A percentile compares a stretch with the other conserved stretches of the same genome.
phyloP scores from a whole-genome alignment of 805 yeast genomes.

The Tanozyma kutaoensis region DNA sequence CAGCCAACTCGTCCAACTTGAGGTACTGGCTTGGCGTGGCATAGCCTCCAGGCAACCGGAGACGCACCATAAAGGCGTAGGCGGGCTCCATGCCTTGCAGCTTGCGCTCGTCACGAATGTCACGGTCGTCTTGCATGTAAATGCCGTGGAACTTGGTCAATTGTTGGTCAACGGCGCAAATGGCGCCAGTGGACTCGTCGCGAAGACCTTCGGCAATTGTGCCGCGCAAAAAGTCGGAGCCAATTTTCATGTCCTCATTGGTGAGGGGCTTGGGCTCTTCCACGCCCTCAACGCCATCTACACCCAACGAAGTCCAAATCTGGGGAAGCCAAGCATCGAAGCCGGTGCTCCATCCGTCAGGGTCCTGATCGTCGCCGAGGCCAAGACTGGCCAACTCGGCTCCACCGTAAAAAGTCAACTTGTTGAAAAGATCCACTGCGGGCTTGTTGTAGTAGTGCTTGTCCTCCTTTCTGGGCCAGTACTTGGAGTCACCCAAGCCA shows the following conservation, averaged over 20 bases:
- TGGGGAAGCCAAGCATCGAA: constrained; percentile 75
- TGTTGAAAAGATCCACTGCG: constrained; percentile 54
- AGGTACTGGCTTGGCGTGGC: constrained; percentile 87
- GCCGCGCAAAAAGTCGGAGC: constrained; percentile 82
- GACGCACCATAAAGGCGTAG: constrained; percentile 93
- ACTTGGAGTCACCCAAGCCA: constrained; percentile 72
- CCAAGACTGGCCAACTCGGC: constrained; percentile 64
- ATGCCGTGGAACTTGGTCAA: constrained; percentile 95
- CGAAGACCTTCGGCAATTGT: constrained; percentile 77
- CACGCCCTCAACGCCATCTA: constrained; percentile 64
- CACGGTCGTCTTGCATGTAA: constrained; percentile 98
- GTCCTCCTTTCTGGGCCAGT: constrained; percentile 98
- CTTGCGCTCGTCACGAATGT: constrained; percentile 84
- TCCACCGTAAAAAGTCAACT: constrained; percentile 61
- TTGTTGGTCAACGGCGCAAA: constrained; percentile 84
- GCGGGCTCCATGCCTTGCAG: constrained; percentile 91
- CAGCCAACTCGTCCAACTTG: constrained; percentile 68
- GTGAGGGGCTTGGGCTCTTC: constrained; percentile 88
- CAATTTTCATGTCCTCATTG: constrained; percentile 89
- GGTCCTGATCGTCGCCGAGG: constrained; percentile 94
- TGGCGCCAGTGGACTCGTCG: constrained; percentile 82
- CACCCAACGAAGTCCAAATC: constrained; percentile 84
- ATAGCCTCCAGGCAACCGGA: constrained; percentile 86
- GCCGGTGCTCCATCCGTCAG: constrained; percentile 91
- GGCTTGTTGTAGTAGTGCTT: constrained; percentile 91